phyloP scores from a whole-genome alignment of 2,329 filamentous ascomycete species.

The Sclerotinia minor region DNA sequence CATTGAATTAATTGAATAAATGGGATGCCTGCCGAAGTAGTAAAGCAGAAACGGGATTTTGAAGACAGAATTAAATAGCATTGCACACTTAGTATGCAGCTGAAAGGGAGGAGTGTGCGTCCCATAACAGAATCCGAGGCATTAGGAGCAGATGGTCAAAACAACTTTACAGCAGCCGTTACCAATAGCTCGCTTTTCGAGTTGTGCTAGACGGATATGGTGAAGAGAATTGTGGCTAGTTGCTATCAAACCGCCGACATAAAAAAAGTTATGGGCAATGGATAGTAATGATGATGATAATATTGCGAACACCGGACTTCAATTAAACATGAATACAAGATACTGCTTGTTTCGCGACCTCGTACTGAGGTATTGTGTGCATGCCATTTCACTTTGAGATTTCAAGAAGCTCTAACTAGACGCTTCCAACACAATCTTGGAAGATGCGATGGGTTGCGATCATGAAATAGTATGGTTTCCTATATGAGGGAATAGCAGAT shows the following conservation, averaged over 20 bases:
- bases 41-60: constrained; percentile 74
- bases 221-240: constrained; percentile 58
- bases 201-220: constrained; percentile 58
- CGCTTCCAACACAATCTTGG: not conserved
- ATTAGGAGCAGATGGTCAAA: constrained; percentile 31
- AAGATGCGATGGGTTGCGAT: not conserved
- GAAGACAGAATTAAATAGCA: constrained; percentile 79
- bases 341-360: not conserved
- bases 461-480: not conserved
- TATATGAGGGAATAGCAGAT: not conserved
- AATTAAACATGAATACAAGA: not conserved
- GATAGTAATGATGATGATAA: not conserved
- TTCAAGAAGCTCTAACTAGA: not conserved
- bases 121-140: constrained; percentile 31
- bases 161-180: constrained; percentile 54
- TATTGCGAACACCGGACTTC: not conserved
- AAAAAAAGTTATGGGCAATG: not conserved
- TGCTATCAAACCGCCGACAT: constrained; percentile 62
- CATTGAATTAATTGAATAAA: constrained; percentile 64
- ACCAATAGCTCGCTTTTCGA: constrained; percentile 53
- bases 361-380: not conserved
- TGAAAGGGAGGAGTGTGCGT: constrained; percentile 77
- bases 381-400: not conserved
- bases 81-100: constrained; percentile 77
- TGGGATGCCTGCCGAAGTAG: constrained; percentile 68